Evolutionary conservation across 805 yeast species (phyloP).

Genomic region (Metschnikowia bowlesiae): DNA sequence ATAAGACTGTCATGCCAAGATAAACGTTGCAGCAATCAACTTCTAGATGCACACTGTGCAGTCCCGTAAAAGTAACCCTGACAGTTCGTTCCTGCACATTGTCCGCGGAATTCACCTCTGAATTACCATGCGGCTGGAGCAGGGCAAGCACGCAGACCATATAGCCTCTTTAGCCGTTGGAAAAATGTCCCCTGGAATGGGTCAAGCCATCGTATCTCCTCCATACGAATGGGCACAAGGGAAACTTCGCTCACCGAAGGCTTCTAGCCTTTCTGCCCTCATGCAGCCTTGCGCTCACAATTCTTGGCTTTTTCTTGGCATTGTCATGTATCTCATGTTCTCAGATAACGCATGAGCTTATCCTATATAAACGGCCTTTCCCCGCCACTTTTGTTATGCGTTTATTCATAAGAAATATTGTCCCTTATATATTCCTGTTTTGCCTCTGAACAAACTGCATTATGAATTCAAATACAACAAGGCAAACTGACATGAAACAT

Average conservation of each 20-base stretch:
- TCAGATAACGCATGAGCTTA: not conserved
- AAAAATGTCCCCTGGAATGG: too few species aligned
- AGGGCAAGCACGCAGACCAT: not conserved
- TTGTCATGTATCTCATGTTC: not conserved
- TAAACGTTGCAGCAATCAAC: constrained; percentile 3
- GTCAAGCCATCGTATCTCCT: not conserved
- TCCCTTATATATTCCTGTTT: not conserved
- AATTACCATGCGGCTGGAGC: not conserved
- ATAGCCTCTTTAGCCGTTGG: too few species aligned
- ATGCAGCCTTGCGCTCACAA: not conserved
- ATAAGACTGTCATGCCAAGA: not conserved
- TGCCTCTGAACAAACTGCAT: not conserved
- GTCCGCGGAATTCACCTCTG: not conserved
- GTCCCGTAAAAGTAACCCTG: not conserved
- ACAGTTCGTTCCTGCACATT: not conserved
- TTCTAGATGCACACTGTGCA: not conserved
- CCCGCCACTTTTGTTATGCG: not conserved
- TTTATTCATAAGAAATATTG: not conserved
- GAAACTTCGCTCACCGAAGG: not conserved
- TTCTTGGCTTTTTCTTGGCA: constrained; percentile 5
- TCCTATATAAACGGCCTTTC: not conserved
- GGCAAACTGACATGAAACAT: not conserved
- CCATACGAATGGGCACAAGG: not conserved
- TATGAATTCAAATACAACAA: not conserved
- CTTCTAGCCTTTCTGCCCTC: not conserved